Evolutionary conservation across 2,329 filamentous ascomycete genomes (phyloP), one percentile per base, ranked within the genome.

Genomic region (Trichophyton rubrum): DNA sequence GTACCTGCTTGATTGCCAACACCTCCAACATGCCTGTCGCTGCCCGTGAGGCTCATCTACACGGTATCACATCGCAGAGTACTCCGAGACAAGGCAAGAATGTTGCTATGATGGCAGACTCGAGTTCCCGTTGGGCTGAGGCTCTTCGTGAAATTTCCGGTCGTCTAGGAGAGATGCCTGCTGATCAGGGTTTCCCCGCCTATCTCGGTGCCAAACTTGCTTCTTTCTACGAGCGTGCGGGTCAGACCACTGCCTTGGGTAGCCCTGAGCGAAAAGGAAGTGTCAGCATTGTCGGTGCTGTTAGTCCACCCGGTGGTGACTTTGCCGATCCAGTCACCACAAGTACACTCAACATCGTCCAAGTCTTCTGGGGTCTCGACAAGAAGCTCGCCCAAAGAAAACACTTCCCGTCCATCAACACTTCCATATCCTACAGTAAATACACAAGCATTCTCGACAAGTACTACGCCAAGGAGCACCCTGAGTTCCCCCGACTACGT

Each of bases 11-110:
- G 63, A 97, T 99, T 72, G 93, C 93, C 75, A 99, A 99, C 78
- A 99, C 93, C 49, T 99, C 93, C 69, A 99, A 99, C 82, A 99
- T 99, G 93, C 93, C 93, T 64, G 93, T 99, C 71, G 93, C 93
- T 65, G 93, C 93, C 63, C 90, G 93, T 78, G 93, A 99, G 77
- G 93, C 93, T 93, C 66, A 99, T 99, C 73, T 99, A 99, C 78
- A 99, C 2, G 93, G 85, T 72, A 96, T 96, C 66, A 95, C 90
- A 87, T 96, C 0, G 89, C 90, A 47, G 93, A 99, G 73, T 99
- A 99, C 71, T 97, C 80, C 84, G 93, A 67, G 93, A 99, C 71
- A 96, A 76, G 93, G 93, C 65, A 92, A 97, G 77, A 83, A 96
- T 73, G 93, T 99, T 43, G 92, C 93, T 69, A 99, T 99, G 93